Evolutionary conservation across 257 asterid genomes (phyloP), one percentile per base, ranked within the genome.

Genomic region (Galeopsis tetrahit): DNA sequence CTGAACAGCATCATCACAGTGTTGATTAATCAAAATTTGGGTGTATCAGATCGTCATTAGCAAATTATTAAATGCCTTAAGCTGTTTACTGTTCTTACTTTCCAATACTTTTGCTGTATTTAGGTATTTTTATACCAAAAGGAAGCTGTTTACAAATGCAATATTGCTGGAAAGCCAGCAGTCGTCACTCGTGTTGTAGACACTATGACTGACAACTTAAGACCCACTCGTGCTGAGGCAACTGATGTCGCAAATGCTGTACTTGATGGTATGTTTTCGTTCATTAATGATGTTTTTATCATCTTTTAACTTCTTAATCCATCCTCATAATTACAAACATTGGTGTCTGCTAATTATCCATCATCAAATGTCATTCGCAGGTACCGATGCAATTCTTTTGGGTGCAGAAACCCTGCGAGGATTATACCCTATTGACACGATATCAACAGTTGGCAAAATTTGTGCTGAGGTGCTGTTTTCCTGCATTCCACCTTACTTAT

Each of bases 221-320:
- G 98, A 78, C 98, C 97, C 35, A 91, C 98, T 63, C 98, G 98
- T 83, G 98, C 98, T 4, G 98, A 93, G 85, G 98, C 98, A 71
- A 93, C 98, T 51, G 97, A 93, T 78, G 96, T 93, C 51, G 98
- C 98, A 68, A 93, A 93, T 83, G 97, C 97, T 44, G 96, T 93
- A 6, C 85, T 93, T 56, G 98, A 93, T 82, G 98, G 98, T 90
- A 87, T 75, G 33, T 75, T 33, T 15, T 35, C 67, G 5, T 62
- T 60, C 73, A 46, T 13, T 36, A 13, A 67, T 15, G 6, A 15
- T 31, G 14, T 17, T 48, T 11, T 55, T 40, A 28, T 58, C 53
- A 14, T 66, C 42, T 21, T 9, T 59, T 69, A 21, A 35, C 49
- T 67, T 73, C 68, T 73, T 56, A 53, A 33, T 34, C 34, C 3